Evolutionary conservation across 2,329 filamentous ascomycete genomes (phyloP).

Genomic region (Pseudonectria buxi): DNA sequence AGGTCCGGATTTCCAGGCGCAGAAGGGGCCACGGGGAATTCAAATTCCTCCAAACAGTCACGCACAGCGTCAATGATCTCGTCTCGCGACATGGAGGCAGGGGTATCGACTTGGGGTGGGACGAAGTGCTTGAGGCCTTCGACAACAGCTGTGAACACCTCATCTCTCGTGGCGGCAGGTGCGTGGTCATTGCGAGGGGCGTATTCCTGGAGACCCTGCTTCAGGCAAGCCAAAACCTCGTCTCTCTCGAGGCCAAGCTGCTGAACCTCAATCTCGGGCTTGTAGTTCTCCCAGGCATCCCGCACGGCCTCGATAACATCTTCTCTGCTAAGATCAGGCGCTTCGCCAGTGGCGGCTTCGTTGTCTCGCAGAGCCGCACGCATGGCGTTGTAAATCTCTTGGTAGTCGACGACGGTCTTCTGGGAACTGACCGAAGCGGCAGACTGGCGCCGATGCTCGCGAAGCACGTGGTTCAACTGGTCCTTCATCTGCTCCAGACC

Average conservation of each 20-base stretch:
- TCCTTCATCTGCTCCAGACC: slow-evolving; percentile 75
- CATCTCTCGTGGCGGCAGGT: slow-evolving; percentile 65
- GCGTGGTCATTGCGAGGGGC: slow-evolving; percentile 46
- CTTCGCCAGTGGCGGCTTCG: slow-evolving; percentile 34
- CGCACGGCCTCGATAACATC: slow-evolving; percentile 81
- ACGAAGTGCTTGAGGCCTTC: slow-evolving; percentile 77
- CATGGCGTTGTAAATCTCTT: slow-evolving; percentile 81
- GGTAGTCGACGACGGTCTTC: slow-evolving; percentile 60
- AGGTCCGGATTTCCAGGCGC: slow-evolving; percentile 46
- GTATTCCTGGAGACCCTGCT: slow-evolving; percentile 78
- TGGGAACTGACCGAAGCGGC: slow-evolving; percentile 56
- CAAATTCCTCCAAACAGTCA: slow-evolving; percentile 80
- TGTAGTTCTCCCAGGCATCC: slow-evolving; percentile 90
- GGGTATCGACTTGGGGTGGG: slow-evolving; percentile 64
- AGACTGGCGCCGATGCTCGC: slow-evolving; percentile 66
- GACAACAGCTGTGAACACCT: slow-evolving; percentile 79
- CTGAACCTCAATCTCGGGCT: slow-evolving; percentile 85
- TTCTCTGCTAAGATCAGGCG: slow-evolving; percentile 58
- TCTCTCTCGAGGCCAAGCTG: slow-evolving; percentile 86
- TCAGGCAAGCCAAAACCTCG: slow-evolving; percentile 79
- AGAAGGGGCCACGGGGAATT: slow-evolving; percentile 59
- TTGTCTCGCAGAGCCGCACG: slow-evolving; percentile 65
- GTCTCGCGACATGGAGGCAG: slow-evolving; percentile 65
- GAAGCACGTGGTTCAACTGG: slow-evolving; percentile 73
- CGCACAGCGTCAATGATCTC: slow-evolving; percentile 79